Conservation (phyloP, 441 rosid species). For the Jatropha multifida region DNA sequence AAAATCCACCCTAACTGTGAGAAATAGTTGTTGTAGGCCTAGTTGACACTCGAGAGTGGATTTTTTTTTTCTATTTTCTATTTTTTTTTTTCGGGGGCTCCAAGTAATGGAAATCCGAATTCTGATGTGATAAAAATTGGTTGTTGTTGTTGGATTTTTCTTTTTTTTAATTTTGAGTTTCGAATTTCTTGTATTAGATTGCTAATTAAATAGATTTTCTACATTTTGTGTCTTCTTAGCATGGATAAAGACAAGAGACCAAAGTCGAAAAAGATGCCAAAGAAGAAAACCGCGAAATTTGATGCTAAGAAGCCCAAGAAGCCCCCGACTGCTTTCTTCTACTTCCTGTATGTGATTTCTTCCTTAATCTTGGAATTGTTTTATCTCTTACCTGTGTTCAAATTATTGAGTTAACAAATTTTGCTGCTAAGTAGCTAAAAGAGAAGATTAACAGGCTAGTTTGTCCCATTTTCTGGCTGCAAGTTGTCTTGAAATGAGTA, state of each 20-base stretch:
- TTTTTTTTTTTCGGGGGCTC: not conserved
- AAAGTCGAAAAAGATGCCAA: slow-evolving; percentile 34
- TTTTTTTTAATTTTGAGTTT: no score
- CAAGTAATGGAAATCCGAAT: no score
- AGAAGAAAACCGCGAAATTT: slow-evolving; percentile 44
- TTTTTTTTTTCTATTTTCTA: not conserved
- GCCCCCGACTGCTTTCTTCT: slow-evolving; percentile 96
- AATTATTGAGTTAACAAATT: not conserved
- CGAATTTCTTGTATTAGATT: not conserved
- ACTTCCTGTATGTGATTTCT: slow-evolving; percentile 55
- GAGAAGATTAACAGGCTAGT: not conserved
- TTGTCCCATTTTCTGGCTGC: not conserved
- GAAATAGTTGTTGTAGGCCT: not conserved
- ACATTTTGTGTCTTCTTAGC: not conserved
- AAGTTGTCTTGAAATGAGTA: not conserved
- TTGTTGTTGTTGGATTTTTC: no score
- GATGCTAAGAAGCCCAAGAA: slow-evolving; percentile 81
- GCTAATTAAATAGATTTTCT: slow-evolving; percentile 8
- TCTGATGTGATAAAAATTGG: no score
- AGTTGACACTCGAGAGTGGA: not conserved
- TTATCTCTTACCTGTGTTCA: not conserved
- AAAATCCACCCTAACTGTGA: no score
- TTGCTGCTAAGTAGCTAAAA: not conserved
- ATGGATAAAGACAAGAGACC: slow-evolving; percentile 33
- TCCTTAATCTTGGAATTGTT: not conserved